phyloP scores from a whole-genome alignment of 2,329 filamentous ascomycete species.

The Clonostachys solani region DNA sequence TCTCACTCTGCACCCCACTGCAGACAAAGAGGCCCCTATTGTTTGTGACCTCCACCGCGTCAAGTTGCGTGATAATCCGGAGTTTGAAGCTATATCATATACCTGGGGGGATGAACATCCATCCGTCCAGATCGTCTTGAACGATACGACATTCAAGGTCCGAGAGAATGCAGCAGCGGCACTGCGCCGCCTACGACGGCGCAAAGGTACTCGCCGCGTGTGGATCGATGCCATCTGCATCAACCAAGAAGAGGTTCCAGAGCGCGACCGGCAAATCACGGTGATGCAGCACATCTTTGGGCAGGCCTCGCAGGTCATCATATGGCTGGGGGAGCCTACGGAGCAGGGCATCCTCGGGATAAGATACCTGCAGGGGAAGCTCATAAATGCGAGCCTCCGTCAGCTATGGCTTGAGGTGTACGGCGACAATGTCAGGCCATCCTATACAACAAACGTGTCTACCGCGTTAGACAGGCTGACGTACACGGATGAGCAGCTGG shows the following conservation, averaged over 20 bases:
- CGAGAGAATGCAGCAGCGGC: slow-evolving; percentile 6
- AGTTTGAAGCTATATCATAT: not conserved
- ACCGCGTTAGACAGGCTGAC: not conserved
- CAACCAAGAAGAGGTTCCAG: not conserved
- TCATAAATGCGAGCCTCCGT: too few relatives aligned
- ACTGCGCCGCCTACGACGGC: slow-evolving; percentile 17
- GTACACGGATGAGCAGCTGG: not conserved
- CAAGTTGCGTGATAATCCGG: not conserved
- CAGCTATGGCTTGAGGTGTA: too few relatives aligned
- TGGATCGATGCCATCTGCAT: slow-evolving; percentile 9
- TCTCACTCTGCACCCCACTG: not conserved
- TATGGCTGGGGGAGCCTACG: slow-evolving; percentile 4
- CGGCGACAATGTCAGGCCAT: not conserved
- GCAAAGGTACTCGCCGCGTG: slow-evolving; percentile 16
- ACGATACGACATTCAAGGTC: not conserved
- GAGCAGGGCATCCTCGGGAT: not conserved
- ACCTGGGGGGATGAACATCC: not conserved
- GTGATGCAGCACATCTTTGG: slow-evolving; percentile 5
- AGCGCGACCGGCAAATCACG: slow-evolving; percentile 2
- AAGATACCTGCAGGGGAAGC: too few relatives aligned
- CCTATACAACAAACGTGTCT: not conserved
- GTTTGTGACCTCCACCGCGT: not conserved
- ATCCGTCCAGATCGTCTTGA: not conserved
- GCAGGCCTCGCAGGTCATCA: slow-evolving; percentile 1
- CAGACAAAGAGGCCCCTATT: not conserved